Evolutionary conservation across 2,329 filamentous ascomycete species (phyloP), one percentile per base, ranked within the genome.

Genomic region (Colletotrichum viniferum): DNA sequence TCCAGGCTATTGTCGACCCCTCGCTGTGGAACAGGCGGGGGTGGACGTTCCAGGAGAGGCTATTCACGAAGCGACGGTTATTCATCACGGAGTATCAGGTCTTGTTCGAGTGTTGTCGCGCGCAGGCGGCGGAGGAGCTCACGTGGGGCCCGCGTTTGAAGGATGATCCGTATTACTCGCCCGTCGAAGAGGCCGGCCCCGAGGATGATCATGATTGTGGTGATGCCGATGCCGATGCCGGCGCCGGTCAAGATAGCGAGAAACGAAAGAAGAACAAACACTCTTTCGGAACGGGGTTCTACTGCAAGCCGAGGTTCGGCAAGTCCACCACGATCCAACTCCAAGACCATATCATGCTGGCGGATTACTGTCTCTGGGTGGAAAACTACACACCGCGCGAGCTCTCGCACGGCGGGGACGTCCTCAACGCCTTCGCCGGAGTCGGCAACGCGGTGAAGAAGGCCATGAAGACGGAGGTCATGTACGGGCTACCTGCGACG

Each of bases 341-440:
- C 6, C 36, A 56, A 13, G 38, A 38, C 13, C 64, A 21, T 7
- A 28, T 69, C 30, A 36, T 43, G 3, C 81, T 86, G 52, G 81
- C 83, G n/a, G 83, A 86, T 77, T 86, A 86, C 80, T 82, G 83
- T 3, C 82, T 83, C 7, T 83, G 84, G 21, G 83, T 85, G 2
- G 83, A 86, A 68, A 84, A 86, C 76, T 83, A 86, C 76, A 83
- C 83, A 1, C 79, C 84, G 8, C 81, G 84, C 7, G 38, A 73
- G 48, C 68, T 77, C 21, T 76, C 68, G 10, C 58, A 43, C 14
- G 21, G 38, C 8, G 58, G n/a, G 3, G 76, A 77, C 38, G 60
- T 77, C 14, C 63, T 77, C 4, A 36, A 68, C 16, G 76, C 76
- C 4, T 77, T 77, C 64, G 67, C 64, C 6, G 76, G 76, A 7